Evolutionary conservation across 805 yeast species (phyloP), one percentile per base, ranked within the genome.

Genomic region (Kuraishia molischiana): DNA sequence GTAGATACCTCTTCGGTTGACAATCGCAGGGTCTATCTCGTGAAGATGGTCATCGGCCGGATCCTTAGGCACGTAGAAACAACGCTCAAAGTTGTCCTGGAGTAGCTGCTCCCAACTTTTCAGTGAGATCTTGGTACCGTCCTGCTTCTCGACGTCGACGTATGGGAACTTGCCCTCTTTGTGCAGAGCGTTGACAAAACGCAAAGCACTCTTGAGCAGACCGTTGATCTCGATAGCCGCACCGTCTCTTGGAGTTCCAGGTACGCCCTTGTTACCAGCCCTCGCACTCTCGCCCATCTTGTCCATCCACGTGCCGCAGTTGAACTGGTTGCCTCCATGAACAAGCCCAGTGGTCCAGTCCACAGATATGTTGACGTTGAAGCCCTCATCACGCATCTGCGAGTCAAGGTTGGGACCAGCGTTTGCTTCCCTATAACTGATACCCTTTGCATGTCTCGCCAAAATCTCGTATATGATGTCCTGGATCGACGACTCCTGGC

Each of bases 301-400:
- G 61, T 90, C 98, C 96, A 89, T 90, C 98, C 98, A 90, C 0
- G 98, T 92, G 18, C 98, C 98, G 64, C 98, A 90, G 54, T 90
- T 90, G 56, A 62, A 75, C 57, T 84, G 95, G 35, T 85, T 84
- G 2, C 98, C 97, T 34, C 97, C 98, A 56, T 77, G 82, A 3
- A 89, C 64, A 22, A 92, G 62, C 1, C 98, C 98, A 10, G 84
- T 87, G 0, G 64, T 51, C 97, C 97, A 90, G 55, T 90, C 97
- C 33, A 89, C 86, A 41, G 61, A 50, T 2, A 89, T 72, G 44
- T 74, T 72, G 33, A 90, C 89, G 54, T 90, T 82, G 65, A 90
- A 90, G 0, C 98, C 98, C 51, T 83, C 85, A 53, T 80, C 87
- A 37, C 64, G 77, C 97, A 90, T 90, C 52, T 90, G 97, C 26